Evolutionary conservation across 2,329 filamentous ascomycete species (phyloP).

Genomic region (Calcarisporium arbuscula): DNA sequence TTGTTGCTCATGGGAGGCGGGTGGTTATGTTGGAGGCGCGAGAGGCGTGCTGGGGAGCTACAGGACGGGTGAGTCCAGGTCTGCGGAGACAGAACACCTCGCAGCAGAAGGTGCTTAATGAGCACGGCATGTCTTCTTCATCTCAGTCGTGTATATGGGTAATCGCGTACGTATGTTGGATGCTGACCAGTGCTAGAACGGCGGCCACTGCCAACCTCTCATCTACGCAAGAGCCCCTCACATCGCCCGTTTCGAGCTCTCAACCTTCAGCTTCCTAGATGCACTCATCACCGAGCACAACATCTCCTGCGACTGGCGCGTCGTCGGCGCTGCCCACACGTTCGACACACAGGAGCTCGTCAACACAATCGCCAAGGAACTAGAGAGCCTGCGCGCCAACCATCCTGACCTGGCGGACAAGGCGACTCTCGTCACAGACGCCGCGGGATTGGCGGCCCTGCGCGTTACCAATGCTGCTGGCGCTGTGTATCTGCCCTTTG

Average conservation of each 20-base stretch:
- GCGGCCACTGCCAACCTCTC: constrained; percentile 69
- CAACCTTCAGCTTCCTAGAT: constrained; percentile 56
- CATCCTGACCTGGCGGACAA: constrained; percentile 52
- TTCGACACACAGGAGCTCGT: constrained; percentile 54
- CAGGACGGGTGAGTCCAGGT: constrained; percentile 63
- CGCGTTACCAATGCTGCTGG: constrained; percentile 52
- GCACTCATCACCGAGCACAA: constrained; percentile 48
- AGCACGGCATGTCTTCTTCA: no score
- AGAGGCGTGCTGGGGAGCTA: constrained; percentile 78
- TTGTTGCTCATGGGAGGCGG: constrained; percentile 45
- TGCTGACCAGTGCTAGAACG: constrained; percentile 41
- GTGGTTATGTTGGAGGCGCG: constrained; percentile 71
- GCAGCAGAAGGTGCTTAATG: no score
- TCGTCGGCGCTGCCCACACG: constrained; percentile 56
- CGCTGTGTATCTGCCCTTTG: constrained; percentile 57
- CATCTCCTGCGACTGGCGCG: constrained; percentile 65
- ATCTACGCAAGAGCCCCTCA: constrained; percentile 55
- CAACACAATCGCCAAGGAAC: constrained; percentile 40
- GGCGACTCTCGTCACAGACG: constrained; percentile 32
- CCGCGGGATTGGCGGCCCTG: constrained; percentile 40
- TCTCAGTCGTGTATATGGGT: neutral
- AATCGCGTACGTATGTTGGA: neutral
- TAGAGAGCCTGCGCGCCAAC: constrained; percentile 40
- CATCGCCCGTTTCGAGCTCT: constrained; percentile 65
- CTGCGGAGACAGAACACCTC: no score